These are phyloP conservation scores for Alternaria arborescens DNA, from an alignment of 2,329 filamentous ascomycete genomes.

Conservation along the genomic window DNA sequence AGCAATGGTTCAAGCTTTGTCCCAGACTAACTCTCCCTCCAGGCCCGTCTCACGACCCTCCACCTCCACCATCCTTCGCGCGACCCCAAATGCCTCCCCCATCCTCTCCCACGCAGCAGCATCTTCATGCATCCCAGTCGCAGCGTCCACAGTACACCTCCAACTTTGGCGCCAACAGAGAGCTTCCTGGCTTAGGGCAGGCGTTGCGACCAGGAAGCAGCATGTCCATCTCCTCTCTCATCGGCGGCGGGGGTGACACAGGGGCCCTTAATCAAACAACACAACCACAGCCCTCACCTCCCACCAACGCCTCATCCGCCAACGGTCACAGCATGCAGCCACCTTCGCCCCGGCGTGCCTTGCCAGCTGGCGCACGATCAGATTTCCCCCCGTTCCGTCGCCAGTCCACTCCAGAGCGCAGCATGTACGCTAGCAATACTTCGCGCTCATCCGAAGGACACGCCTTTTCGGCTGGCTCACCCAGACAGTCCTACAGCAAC, in stretches of 20 bases:
- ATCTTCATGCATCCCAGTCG: slow-evolving; percentile 49
- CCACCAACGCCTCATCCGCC: slow-evolving; percentile 48
- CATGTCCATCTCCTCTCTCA: slow-evolving; percentile 79
- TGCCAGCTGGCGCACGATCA: slow-evolving; percentile 40
- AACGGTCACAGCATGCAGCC: slow-evolving; percentile 57
- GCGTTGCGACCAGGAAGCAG: slow-evolving; percentile 67
- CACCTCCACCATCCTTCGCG: slow-evolving; percentile 54
- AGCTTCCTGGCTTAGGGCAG: slow-evolving; percentile 62
- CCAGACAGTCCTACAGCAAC: slow-evolving; percentile 44
- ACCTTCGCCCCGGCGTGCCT: slow-evolving; percentile 54
- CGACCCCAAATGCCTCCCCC: slow-evolving; percentile 60
- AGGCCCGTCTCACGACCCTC: slow-evolving; percentile 51
- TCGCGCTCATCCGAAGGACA: slow-evolving; percentile 41
- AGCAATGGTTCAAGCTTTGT: slow-evolving; percentile 19
- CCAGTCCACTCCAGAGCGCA: slow-evolving; percentile 50
- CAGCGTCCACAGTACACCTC: slow-evolving; percentile 54
- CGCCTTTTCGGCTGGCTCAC: slow-evolving; percentile 41
- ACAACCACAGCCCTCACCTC: slow-evolving; percentile 60
- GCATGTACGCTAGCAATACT: slow-evolving; percentile 34
- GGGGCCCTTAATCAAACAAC: slow-evolving; percentile 48
- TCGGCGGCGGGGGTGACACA: slow-evolving; percentile 65
- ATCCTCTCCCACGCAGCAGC: slow-evolving; percentile 57
- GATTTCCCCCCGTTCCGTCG: slow-evolving; percentile 50
- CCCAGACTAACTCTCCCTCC: slow-evolving; percentile 36
- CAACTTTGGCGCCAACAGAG: slow-evolving; percentile 60